These are phyloP conservation scores for Apiospora rasikravindrae DNA, from an alignment of 2,329 filamentous ascomycete species.

Conservation along the genomic window DNA sequence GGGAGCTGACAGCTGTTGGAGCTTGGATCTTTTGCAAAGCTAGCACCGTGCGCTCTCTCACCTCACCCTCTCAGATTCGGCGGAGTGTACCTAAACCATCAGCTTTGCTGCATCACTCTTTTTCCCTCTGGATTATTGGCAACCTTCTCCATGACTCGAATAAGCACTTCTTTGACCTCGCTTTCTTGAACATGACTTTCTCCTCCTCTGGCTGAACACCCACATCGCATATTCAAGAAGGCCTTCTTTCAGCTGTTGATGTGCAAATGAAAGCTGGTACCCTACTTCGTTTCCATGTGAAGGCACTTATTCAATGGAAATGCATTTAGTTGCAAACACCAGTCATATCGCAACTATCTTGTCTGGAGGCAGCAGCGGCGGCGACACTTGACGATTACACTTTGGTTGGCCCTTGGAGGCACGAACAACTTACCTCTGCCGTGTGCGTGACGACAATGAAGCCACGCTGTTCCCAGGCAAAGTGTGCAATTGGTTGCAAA, in stretches of 20 bases:
- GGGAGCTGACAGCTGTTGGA: background rate
- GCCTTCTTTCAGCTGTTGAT: background rate
- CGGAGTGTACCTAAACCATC: background rate
- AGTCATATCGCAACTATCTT: background rate
- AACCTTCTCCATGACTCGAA: conserved; percentile 12
- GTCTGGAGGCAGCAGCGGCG: background rate
- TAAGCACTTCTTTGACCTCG: background rate
- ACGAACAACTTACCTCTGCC: background rate
- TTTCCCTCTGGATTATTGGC: background rate
- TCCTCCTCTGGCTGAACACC: background rate
- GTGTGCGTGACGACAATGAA: conserved; percentile 14
- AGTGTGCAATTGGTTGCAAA: conserved; percentile 15
- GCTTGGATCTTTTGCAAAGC: background rate
- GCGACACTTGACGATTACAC: conserved; percentile 13
- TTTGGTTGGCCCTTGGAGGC: background rate
- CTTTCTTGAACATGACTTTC: background rate
- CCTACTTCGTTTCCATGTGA: background rate
- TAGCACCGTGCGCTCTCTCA: background rate
- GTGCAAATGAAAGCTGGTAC: background rate
- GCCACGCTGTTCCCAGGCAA: conserved; percentile 7
- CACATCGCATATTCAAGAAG: background rate
- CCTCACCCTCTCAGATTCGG: background rate
- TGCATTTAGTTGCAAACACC: background rate
- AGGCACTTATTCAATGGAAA: background rate
- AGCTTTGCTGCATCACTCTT: conserved; percentile 4